These are phyloP conservation scores for Bruguiera hainesii DNA, from an alignment of 441 rosid species.

Conservation along the genomic window DNA sequence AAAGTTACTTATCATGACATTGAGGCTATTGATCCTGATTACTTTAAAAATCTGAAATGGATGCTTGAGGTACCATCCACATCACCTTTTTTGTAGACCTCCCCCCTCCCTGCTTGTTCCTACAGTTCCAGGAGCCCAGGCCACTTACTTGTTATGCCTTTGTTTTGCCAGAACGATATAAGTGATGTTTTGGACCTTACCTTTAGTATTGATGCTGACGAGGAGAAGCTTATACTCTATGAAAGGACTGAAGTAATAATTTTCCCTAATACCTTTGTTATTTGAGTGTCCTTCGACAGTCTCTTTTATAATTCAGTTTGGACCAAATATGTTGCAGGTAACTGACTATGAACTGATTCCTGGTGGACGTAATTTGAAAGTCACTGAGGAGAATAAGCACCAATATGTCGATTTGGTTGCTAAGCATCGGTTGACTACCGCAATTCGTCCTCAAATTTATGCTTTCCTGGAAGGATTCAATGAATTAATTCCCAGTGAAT, in stretches of 20 bases:
- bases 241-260: constrained; percentile 66
- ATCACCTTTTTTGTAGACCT: neutral
- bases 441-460: constrained; percentile 93
- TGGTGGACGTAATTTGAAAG: constrained; percentile 83
- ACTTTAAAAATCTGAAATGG: constrained; percentile 87
- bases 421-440: constrained; percentile 90
- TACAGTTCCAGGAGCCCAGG: neutral
- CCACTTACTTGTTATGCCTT: constrained; percentile 11
- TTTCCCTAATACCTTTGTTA: neutral
- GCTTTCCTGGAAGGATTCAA: constrained; percentile 86
- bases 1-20: constrained; percentile 94
- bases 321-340: constrained; percentile 47
- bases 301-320: constrained; percentile 6
- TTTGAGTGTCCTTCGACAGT: neutral
- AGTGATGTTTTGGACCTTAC: constrained; percentile 80
- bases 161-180: constrained; percentile 69
- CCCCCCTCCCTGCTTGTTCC: neutral
- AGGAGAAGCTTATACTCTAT: constrained; percentile 84
- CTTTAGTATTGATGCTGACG: constrained; percentile 96
- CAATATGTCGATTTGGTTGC: constrained; percentile 83
- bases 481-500: constrained; percentile 70
- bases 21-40: constrained; percentile 96
- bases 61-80: constrained; percentile 77
- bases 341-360: constrained; percentile 91
- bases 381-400: constrained; percentile 90